Percentiles rank a stretch among this genome's conserved stretches.
Evolutionary conservation across 1,284 basidiomycete species (phyloP).

Genomic region (Ganoderma boninense): DNA sequence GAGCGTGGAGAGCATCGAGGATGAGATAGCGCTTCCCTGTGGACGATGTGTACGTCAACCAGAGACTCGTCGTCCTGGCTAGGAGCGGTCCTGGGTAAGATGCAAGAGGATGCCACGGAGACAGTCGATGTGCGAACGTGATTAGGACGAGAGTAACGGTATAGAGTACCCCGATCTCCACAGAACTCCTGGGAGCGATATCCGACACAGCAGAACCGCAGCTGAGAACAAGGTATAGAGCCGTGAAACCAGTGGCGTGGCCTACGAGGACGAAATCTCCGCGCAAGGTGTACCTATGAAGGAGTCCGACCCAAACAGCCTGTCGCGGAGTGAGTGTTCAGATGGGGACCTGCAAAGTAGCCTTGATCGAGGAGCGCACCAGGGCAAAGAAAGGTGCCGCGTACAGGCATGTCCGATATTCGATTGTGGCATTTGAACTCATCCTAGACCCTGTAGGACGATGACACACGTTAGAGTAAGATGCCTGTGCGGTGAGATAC

Average conservation of each 20-base stretch:
- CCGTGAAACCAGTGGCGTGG: neutral
- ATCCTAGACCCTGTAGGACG: neutral
- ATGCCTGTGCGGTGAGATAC: no score
- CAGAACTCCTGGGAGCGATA: neutral
- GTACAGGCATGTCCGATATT: neutral
- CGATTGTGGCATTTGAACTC: neutral
- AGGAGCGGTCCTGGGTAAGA: conserved; percentile 10
- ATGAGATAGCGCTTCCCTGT: conserved; percentile 32
- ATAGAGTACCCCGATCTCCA: neutral
- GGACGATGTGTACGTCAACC: conserved; percentile 20
- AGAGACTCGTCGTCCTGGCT: conserved; percentile 12
- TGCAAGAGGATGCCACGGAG: conserved; percentile 17
- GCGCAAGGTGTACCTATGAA: neutral
- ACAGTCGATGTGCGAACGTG: conserved; percentile 11
- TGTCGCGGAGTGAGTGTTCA: neutral
- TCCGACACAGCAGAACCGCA: neutral
- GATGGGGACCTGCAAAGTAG: neutral
- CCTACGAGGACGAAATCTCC: neutral
- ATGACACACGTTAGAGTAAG: no score
- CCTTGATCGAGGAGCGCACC: neutral
- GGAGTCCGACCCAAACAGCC: neutral
- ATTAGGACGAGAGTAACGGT: neutral
- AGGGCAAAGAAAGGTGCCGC: neutral
- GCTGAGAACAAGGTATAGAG: neutral
- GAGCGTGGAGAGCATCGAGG: conserved; percentile 29